Base-by-base conservation (phyloP, 2,329 filamentous ascomycete genomes). In the Cryphonectria parasitica region DNA sequence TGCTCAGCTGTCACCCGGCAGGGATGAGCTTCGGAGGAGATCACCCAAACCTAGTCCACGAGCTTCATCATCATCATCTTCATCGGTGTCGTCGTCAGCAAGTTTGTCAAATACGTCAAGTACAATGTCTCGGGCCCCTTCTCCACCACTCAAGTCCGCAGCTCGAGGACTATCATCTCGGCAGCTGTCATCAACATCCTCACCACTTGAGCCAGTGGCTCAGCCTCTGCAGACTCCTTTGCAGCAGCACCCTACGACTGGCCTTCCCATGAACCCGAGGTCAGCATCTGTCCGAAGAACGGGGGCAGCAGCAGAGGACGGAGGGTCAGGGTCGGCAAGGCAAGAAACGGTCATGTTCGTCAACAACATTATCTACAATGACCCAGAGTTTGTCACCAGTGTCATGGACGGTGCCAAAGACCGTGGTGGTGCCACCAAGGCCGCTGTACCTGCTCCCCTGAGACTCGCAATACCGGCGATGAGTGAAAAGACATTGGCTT, bases 361-460 rank as follows among this genome's bases (percentile, higher is more conserved):
- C 65, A 89, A 88, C 71, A 82, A 85, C 65, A 87, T 88, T 68
- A 81, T 86, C 49, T 88, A 88, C 72, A 80, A 88, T 68, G 81
- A 89, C 69, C 86, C 87, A 0, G 78, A 75, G 39, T 77, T 79
- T 1, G 85, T 89, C 2, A 80, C 83, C 66, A 82, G 80, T 34
- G 86, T 88, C 71, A 82, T 88, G 49, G 80, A 83, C 41, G 82
- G 78, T 15, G 83, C 81, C 3, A 79, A 80, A 25, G 80, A 80
- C 34, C 79, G 77, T 31, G 77, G 77, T 25, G 66, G 69, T 7
- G 77, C 76, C 25, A 66, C 70, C 8, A 77, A 77, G 4, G 45
- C 72, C 22, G 68, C 74, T 22, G 66, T 69, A 25, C 73, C 74
- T 2, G 19, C 66, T 28, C 64, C 58, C 2, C 58, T 71, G 19